Base-by-base conservation (phyloP, 2,329 filamentous ascomycete species). In the Sordariomycetes sp. region DNA sequence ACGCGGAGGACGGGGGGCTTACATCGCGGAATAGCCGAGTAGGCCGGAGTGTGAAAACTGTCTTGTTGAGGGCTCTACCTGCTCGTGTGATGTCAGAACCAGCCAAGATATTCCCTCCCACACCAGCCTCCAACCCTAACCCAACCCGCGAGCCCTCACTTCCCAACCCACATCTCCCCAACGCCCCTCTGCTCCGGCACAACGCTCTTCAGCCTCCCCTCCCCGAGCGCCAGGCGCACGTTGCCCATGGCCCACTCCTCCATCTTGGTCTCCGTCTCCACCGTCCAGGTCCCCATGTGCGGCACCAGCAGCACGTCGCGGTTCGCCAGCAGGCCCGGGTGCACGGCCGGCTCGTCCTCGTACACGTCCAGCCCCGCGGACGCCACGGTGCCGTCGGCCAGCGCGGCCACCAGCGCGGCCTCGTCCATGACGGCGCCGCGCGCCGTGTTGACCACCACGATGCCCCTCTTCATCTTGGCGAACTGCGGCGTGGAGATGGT, bases 221-320 rank as follows among this genome's bases (percentile, higher is more conserved):
- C 77, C 62, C 81, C 76, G 6, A 92, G 64, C 1, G 85, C 88
- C 62, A 76, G 71, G 24, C 78, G 76, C 35, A 91, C 79, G 66
- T 94, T 93, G 34, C 77, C 79, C 63, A 93, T 85, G 46, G 82
- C 80, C 85, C 85, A 90, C 66, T 84, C 79, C 72, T 93, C 89
- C 88, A 93, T 86, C 70, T 81, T 80, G 51, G 71, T 74, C 68
- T 79, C 75, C 7, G 80, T 82, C 72, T 83, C 89, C 32, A 84
- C 74, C 0, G 88, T 93, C 79, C 82, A 90, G 0, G 90, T 95
- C 0, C 90, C 90, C 88, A 95, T 89, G 70, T 95, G 90, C 56
- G 90, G 90, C 40, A 95, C 73, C 32, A 96, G 76, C 65, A 93
- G 76, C 24, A 89, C 88, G 63, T 83, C 80, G 2, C 82, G 82